Conservation (phyloP, 495 filamentous ascomycete species). For the Cercophora samala region DNA sequence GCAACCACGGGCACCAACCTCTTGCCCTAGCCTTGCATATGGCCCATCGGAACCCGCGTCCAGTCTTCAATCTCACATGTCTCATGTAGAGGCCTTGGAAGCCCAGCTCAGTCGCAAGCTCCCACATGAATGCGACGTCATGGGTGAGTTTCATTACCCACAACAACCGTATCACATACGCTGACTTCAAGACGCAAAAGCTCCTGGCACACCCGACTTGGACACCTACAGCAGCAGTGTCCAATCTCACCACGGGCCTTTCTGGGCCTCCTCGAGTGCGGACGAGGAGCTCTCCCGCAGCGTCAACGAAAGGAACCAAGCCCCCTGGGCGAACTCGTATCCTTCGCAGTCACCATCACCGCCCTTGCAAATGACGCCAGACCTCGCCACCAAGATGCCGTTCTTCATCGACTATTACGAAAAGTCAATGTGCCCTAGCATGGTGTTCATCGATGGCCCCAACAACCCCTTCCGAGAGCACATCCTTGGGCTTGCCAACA, state of each 20-base stretch:
- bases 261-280: conserved; percentile 41
- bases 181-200: conserved; percentile 18
- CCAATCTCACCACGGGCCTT: conserved; percentile 41
- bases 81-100: conserved; percentile 42
- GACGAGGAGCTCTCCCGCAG: conserved; percentile 43
- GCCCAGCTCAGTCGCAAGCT: conserved; percentile 45
- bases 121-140: conserved; percentile 44
- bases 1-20: conserved; percentile 46
- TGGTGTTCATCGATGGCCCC: conserved; percentile 86
- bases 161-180: conserved; percentile 1
- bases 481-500: conserved; percentile 71
- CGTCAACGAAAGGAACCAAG: conserved; percentile 25
- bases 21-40: conserved; percentile 51
- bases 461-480: conserved; percentile 81
- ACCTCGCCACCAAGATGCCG: conserved; percentile 54
- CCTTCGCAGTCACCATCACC: conserved; percentile 30
- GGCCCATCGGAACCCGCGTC: conserved; percentile 47
- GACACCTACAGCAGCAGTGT: conserved; percentile 46
- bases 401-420: conserved; percentile 76
- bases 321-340: conserved; percentile 27
- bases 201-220: conserved; percentile 44
- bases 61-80: conserved; percentile 44
- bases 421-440: conserved; percentile 83
- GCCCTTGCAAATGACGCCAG: conserved; percentile 43
- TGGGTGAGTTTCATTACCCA: conserved; percentile 37